Evolutionary conservation across 75 land plant species (phyloP).

Genomic region (Cunninghamia lanceolata): DNA sequence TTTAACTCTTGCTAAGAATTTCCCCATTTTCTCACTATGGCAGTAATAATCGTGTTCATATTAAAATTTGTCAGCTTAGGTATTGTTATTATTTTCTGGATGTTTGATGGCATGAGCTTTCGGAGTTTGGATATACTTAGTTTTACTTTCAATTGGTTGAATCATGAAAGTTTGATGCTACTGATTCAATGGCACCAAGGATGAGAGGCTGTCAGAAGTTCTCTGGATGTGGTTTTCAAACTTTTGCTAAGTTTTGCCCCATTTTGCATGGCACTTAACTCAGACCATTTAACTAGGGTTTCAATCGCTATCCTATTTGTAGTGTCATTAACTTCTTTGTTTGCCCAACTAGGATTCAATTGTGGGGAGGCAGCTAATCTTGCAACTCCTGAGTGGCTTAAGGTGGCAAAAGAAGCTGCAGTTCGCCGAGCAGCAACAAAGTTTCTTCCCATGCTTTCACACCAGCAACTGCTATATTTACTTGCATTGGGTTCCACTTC

Average conservation of each 20-base stretch:
- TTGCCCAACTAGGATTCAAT: slow-evolving; percentile 70
- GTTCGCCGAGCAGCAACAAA: slow-evolving; percentile 88
- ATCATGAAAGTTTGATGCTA: background rate
- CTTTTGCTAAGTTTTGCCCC: background rate
- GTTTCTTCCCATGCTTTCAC: slow-evolving; percentile 96
- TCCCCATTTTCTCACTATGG: background rate
- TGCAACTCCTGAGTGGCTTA: slow-evolving; percentile 95
- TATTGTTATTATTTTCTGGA: background rate
- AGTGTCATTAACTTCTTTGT: background rate
- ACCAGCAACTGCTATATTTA: slow-evolving; percentile 87
- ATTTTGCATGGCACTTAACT: background rate
- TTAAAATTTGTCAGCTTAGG: background rate
- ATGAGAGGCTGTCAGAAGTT: background rate
- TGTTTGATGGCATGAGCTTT: background rate
- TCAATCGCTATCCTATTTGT: background rate
- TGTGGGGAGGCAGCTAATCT: slow-evolving; percentile 98
- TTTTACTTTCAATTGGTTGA: background rate
- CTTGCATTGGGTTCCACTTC: slow-evolving; percentile 58
- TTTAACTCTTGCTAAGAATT: background rate
- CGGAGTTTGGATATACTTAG: background rate
- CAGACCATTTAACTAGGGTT: background rate
- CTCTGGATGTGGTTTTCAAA: background rate
- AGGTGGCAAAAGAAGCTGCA: slow-evolving; percentile 93
- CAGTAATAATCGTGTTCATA: background rate
- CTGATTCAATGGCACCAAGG: background rate